Conservation (phyloP, 202 grass and related monocot species). For the Cymbopogon flexuosus region DNA sequence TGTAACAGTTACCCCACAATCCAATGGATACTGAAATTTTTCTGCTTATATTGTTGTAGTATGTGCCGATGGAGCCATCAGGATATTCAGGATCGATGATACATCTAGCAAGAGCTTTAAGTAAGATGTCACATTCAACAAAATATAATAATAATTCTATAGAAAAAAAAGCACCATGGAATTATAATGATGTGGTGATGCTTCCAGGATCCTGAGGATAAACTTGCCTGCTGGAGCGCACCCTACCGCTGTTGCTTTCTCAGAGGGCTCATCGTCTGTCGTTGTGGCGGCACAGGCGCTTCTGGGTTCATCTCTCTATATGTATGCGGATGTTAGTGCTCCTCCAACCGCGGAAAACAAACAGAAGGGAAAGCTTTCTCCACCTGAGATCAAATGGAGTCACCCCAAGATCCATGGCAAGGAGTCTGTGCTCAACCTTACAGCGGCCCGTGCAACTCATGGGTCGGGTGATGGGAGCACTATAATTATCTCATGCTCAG, state of each 20-base stretch:
- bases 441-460: constrained; percentile 60
- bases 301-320: constrained; percentile 72
- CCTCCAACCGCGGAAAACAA: constrained; percentile 51
- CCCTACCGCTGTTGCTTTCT: constrained; percentile 75
- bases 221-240: constrained; percentile 89
- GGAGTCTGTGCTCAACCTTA: constrained; percentile 75
- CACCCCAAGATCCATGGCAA: constrained; percentile 77
- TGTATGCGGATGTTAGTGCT: constrained; percentile 77
- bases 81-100: constrained; percentile 83
- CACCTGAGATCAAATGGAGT: constrained; percentile 87
- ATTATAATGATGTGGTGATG: not conserved
- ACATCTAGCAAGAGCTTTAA: constrained; percentile 95
- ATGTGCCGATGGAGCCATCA: constrained; percentile 79
- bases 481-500: constrained; percentile 83
- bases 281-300: constrained; percentile 80
- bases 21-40: not conserved
- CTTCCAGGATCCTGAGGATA: constrained; percentile 64
- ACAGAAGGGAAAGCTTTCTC: constrained; percentile 62
- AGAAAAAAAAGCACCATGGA: not conserved
- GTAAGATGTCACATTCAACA: constrained; percentile 30
- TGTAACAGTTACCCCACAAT: not conserved
- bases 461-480: constrained; percentile 84
- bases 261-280: constrained; percentile 67
- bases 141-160: not conserved
- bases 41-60: constrained; percentile 36